A percentile compares a stretch with the other conserved stretches of the same genome.
Conservation (phyloP, 176 grass and related monocot genomes). For the Rhynchospora tenuis region DNA sequence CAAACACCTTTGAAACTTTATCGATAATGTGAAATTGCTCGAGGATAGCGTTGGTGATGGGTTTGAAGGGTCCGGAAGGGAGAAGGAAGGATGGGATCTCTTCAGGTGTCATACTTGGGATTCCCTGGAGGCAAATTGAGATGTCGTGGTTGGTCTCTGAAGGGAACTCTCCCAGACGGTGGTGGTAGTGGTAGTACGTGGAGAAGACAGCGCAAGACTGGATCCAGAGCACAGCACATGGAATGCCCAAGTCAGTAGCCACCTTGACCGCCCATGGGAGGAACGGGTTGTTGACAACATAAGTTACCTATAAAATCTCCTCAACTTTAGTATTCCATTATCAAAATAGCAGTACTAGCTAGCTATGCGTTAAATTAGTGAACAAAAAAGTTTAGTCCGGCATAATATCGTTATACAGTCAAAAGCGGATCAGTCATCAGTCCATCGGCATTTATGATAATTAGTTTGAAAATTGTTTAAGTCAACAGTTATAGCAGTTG, state of each 20-base stretch:
- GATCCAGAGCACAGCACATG: constrained; percentile 60
- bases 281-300: constrained; percentile 65
- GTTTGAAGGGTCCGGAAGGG: constrained; percentile 40
- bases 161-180: constrained; percentile 40
- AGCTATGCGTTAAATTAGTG: no score
- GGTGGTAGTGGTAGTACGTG: constrained; percentile 58
- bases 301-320: constrained; percentile 26
- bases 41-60: constrained; percentile 31
- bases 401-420: background rate
- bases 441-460: no score
- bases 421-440: background rate
- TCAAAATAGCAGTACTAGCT: background rate
- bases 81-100: constrained; percentile 75
- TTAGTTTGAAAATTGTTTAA: no score
- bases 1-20: constrained; percentile 53
- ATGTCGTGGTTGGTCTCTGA: constrained; percentile 30
- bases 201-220: constrained; percentile 77
- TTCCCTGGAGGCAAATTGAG: constrained; percentile 29
- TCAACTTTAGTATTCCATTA: background rate
- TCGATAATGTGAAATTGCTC: constrained; percentile 44
- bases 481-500: background rate
- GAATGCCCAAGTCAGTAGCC: constrained; percentile 43
- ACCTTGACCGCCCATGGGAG: constrained; percentile 55
- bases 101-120: constrained; percentile 37
- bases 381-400: no score